Conservation (phyloP, 2,329 filamentous ascomycete genomes). For the Magnaporthiopsis poae region DNA sequence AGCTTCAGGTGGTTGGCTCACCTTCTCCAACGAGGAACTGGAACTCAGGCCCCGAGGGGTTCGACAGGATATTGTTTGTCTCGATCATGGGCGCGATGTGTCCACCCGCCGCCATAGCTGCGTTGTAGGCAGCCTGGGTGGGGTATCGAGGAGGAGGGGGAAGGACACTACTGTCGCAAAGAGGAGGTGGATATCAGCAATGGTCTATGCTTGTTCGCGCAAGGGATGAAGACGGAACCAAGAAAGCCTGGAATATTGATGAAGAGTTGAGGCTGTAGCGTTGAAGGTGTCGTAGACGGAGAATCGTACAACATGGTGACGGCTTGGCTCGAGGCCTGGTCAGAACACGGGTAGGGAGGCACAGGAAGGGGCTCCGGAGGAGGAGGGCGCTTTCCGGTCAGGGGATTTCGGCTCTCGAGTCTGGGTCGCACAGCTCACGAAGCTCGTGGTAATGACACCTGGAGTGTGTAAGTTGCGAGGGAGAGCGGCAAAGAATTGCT, state of each 20-base stretch:
- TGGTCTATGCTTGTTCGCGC: background rate
- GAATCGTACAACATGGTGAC: background rate
- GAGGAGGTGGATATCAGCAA: background rate
- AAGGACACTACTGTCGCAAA: constrained; percentile 52
- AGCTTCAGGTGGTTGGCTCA: constrained; percentile 25
- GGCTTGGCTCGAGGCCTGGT: background rate
- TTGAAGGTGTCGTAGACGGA: background rate
- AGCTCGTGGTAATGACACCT: background rate
- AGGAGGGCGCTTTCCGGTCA: background rate
- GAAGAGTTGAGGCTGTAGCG: background rate
- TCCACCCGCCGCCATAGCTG: constrained; percentile 53
- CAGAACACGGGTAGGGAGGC: background rate
- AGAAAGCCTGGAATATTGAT: background rate
- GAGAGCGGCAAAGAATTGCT: background rate
- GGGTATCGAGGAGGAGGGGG: constrained; percentile 81
- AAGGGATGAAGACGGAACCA: background rate
- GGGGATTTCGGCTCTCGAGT: background rate
- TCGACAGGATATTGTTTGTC: constrained; percentile 80
- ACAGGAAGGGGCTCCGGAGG: background rate
- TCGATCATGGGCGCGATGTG: constrained; percentile 70
- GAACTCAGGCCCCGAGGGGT: constrained; percentile 72
- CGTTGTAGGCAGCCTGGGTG: constrained; percentile 61
- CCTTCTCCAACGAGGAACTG: constrained; percentile 92
- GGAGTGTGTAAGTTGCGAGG: background rate
- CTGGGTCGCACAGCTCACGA: background rate